These are phyloP conservation scores for Cladosporium oxysporum DNA, from an alignment of 2,329 filamentous ascomycete genomes.

Conservation along the genomic window DNA sequence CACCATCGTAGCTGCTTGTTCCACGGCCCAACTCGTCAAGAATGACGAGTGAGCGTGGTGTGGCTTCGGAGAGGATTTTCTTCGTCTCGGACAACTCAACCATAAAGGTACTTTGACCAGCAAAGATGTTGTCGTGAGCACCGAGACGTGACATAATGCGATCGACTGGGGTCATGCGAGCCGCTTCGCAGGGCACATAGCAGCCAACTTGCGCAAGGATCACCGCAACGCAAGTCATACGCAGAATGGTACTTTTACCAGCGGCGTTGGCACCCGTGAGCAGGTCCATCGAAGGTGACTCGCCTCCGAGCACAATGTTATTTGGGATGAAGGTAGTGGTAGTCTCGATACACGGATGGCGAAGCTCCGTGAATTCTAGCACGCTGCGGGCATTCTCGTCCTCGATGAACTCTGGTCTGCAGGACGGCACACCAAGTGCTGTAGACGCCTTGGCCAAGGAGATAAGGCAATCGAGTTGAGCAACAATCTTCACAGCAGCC, in stretches of 20 bases:
- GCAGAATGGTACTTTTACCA: conserved; percentile 91
- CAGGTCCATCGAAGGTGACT: conserved; percentile 78
- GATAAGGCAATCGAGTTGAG: conserved; percentile 92
- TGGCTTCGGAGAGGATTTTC: conserved; percentile 94
- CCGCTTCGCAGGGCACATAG: conserved; percentile 80
- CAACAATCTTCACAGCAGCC: conserved; percentile 82
- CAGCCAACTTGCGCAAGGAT: conserved; percentile 98
- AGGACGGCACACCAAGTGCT: conserved; percentile 81
- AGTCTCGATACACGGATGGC: conserved; percentile 91
- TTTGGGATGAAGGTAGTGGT: conserved; percentile 96
- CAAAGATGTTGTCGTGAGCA: conserved; percentile 98
- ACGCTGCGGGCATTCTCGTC: conserved; percentile 70
- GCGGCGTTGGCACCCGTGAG: conserved; percentile 96
- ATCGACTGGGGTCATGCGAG: conserved; percentile 84
- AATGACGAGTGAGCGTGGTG: conserved; percentile 90
- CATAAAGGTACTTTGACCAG: conserved; percentile 96
- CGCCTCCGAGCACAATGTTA: conserved; percentile 82
- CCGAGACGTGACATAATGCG: conserved; percentile 98
- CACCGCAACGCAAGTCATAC: conserved; percentile 95
- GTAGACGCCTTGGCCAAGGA: conserved; percentile 87
- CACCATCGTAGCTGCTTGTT: conserved; percentile 92
- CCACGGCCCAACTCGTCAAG: conserved; percentile 94
- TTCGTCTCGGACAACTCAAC: conserved; percentile 97
- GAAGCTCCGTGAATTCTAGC: conserved; percentile 87
- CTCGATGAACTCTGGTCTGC: conserved; percentile 84